These are phyloP conservation scores for Diaporthe sp. DNA, from an alignment of 2,329 filamentous ascomycete genomes.

Conservation along the genomic window DNA sequence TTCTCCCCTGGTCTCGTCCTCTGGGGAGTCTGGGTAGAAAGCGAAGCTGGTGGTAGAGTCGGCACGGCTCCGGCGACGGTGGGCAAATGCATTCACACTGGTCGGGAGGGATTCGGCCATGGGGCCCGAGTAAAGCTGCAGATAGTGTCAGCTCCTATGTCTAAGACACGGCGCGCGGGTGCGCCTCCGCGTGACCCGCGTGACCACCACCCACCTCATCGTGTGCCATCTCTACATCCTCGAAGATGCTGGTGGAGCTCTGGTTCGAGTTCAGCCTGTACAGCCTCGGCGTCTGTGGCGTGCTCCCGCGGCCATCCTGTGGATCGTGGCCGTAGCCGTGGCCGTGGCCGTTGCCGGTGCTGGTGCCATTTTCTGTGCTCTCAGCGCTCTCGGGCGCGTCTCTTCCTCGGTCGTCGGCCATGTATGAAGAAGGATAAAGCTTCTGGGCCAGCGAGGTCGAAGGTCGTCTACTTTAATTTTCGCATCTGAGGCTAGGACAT, in stretches of 20 bases:
- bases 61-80: slow-evolving; percentile 79
- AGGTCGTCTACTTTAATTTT: slow-evolving; percentile 25
- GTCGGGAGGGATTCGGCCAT: slow-evolving; percentile 97
- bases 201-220: slow-evolving; percentile 78
- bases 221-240: slow-evolving; percentile 98
- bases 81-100: slow-evolving; percentile 91
- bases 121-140: slow-evolving; percentile 86
- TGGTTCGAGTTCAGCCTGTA: slow-evolving; percentile 79
- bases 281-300: slow-evolving; percentile 52
- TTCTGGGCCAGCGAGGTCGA: slow-evolving; percentile 6
- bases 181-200: not conserved
- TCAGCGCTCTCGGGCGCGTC: slow-evolving; percentile 30
- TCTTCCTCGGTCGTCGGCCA: slow-evolving; percentile 38
- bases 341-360: slow-evolving; percentile 39
- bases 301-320: slow-evolving; percentile 43
- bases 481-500: slow-evolving; percentile 25
- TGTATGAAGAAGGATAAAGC: slow-evolving; percentile 9
- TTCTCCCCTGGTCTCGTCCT: slow-evolving; percentile 51
- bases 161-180: slow-evolving; percentile 8
- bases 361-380: slow-evolving; percentile 17
- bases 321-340: slow-evolving; percentile 41
- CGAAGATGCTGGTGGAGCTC: slow-evolving; percentile 85
- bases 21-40: slow-evolving; percentile 82
- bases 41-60: slow-evolving; percentile 92
- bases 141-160: slow-evolving; percentile 25